phyloP scores from a whole-genome alignment of 352 stramenopile species.

The Phytophthora litchii region DNA sequence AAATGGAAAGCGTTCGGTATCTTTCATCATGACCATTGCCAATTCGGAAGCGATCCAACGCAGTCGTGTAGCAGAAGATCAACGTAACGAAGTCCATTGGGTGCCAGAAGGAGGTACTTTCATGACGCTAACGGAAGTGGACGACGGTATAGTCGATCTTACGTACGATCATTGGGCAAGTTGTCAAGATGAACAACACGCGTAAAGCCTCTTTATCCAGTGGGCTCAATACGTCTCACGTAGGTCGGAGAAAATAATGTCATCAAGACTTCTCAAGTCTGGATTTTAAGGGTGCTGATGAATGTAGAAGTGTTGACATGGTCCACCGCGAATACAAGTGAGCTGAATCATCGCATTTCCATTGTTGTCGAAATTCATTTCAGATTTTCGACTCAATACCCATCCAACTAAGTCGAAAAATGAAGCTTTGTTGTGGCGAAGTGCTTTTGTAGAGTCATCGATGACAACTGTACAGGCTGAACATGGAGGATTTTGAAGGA shows the following conservation, averaged over 20 bases:
- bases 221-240: slow-evolving; percentile 44
- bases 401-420: too few species aligned
- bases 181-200: slow-evolving; percentile 40
- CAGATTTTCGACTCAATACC: too few species aligned
- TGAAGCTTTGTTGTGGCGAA: too few species aligned
- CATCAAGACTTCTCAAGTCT: too few species aligned
- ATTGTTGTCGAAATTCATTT: too few species aligned
- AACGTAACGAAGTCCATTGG: slow-evolving; percentile 27
- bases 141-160: slow-evolving; percentile 27
- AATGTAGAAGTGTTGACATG: too few species aligned
- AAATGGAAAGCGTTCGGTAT: slow-evolving; percentile 18
- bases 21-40: slow-evolving; percentile 29
- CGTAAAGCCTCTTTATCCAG: slow-evolving; percentile 53
- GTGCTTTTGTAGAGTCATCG: too few species aligned
- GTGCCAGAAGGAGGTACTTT: slow-evolving; percentile 34
- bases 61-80: slow-evolving; percentile 22
- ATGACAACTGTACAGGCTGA: background rate
- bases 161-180: slow-evolving; percentile 35
- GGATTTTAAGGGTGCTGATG: too few species aligned
- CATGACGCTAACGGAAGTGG: slow-evolving; percentile 26
- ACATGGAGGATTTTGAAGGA: background rate
- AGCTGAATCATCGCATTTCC: too few species aligned
- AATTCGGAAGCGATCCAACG: slow-evolving; percentile 34
- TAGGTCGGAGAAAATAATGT: slow-evolving; percentile 21
- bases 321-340: too few species aligned